Base-by-base conservation (phyloP, 805 yeast species). In the Wickerhamomyces chaumierensis region DNA sequence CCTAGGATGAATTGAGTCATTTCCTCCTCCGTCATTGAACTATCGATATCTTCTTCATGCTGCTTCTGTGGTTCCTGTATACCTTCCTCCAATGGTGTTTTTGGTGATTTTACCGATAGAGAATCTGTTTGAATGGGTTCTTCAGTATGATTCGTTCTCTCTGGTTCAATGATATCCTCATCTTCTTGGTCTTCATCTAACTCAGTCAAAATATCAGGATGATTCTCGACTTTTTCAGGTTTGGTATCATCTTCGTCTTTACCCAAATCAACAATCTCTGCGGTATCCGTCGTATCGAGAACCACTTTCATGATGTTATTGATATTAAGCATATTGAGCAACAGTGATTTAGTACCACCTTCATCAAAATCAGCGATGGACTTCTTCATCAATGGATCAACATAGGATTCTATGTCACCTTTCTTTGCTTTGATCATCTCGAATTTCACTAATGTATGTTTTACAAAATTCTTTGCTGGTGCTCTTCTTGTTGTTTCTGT, bases 341-440 rank as follows among this genome's bases (percentile, higher is more conserved):
- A 55, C 8, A 81, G 60, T 41, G 81, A 72, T 51, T 78, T 81
- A 7, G 88, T 79, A 2, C 90, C 90, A 31, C 87, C 88, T 59
- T 80, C 88, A 54, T 81, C 90, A 48, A 78, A 81, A 38, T 79
- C 86, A 0, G 85, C 75, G 35, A 80, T 60, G 0, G 84, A 80
- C 48, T 77, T 78, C 44, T 77, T 78, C 56, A 81, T 79, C 17
- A 80, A 61, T 0, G 90, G 90, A 57, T 82, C 90, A 29, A 80
- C 76, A 28, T 69, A 69, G 18, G 78, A 56, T 48, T 78, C 86
- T 52, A 73, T 74, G 36, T 79, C 86, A 36, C 78, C 57, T 40
- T 74, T 70, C 46, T 72, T 74, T 47, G 75, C 57, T 42, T 57
- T 62, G 12, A 80, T 58, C 5, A 66, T 50, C 2, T 68, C 71